Base-by-base conservation (phyloP, 805 yeast species). In the Hanseniaspora occidentalis region DNA sequence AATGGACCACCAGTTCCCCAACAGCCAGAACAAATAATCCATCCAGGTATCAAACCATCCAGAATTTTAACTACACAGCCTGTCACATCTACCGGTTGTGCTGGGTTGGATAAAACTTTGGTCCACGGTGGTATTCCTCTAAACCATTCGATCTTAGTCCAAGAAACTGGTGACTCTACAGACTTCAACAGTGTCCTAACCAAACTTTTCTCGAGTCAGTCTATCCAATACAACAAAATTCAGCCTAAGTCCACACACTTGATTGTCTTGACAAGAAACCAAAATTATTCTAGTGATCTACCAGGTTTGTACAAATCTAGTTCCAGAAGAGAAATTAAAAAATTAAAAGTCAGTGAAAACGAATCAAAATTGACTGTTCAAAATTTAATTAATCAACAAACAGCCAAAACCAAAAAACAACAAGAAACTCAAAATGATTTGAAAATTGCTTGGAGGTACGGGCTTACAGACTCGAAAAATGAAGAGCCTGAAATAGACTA, bases 401-500 rank as follows among this genome's bases (percentile, higher is more conserved):
- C 23, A 3, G 14, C 18, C n/a, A 31, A 11, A 13, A 21, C n/a
- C 11, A 9, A 33, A 19, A 17, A 33, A 4, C 23, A 33, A 18
- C 13, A 52, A 50, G 10, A 54, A 23, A 35, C 35, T 10, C 31
- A 37, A 42, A 39, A 61, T 5, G 84, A 79, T 47, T 64, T 88
- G 69, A 83, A 79, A 54, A 88, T 88, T 49, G 96, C 97, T 1
- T 88, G 97, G 97, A 72, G 96, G 51, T 88, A 88, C 53, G 92
- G 89, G 0, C 60, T 66, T 40, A 65, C 65, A 19, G 64, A 65
- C 38, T 61, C 59, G 35, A 27, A 33, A 2, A 47, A 48, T 52
- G 43, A 31, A 46, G 41, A 40, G 7, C 39, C 39, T 6, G 40
- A 45, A 9, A 33, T 31, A 6, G 58, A 50, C 10, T 58, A 58